Base-by-base conservation (phyloP, 176 grass and related monocot genomes). In the Avena atlantica region DNA sequence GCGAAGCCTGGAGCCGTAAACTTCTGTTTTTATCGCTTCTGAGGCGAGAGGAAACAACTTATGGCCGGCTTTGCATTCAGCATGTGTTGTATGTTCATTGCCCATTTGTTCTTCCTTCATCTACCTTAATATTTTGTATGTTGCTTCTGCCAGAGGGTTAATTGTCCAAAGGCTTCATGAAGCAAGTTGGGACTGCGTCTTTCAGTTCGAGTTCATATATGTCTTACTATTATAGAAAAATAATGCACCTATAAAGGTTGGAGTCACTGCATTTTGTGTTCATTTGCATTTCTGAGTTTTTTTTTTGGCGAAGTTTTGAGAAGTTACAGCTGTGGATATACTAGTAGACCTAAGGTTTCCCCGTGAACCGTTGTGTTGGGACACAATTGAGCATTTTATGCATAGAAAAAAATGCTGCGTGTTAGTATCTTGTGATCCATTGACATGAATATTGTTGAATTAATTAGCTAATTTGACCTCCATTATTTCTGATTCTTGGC, bases 51-150 rank as follows among this genome's bases (percentile, higher is more conserved):
- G 20, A 78, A 12, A 79, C 11, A 70, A 48, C 25, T 86, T 59
- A 70, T 49, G 13, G 51, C 59, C 53, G 17, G 76, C 53, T 64
- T 57, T 78, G 45, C 55, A 64, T 81, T 85, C 44, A 1, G 75
- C 51, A 27, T 67, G 19, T 91, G 78, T 64, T 78, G 70, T 91
- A 47, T 82, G 86, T 85, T 85, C 44, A 85, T 44, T 80, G 36
- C 78, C 47, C 78, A 13, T 70, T 78, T 34, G 70, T 81, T 76
- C 5, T 83, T 78, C 69, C 78, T 82, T 85, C 60, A 85, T 78
- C 77, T 29, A 72, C 80, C 50, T 66, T 63, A 70, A 58, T 70
- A 76, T 91, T 57, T 19, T 88, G 77, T 85, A 82, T 88, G 61
- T 58, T 79, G 74, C 31, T 79, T 47, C 62, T 74, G 36, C 11